Conservation (phyloP, 768 basidiomycete genomes). For the Tylopilus sp. region DNA sequence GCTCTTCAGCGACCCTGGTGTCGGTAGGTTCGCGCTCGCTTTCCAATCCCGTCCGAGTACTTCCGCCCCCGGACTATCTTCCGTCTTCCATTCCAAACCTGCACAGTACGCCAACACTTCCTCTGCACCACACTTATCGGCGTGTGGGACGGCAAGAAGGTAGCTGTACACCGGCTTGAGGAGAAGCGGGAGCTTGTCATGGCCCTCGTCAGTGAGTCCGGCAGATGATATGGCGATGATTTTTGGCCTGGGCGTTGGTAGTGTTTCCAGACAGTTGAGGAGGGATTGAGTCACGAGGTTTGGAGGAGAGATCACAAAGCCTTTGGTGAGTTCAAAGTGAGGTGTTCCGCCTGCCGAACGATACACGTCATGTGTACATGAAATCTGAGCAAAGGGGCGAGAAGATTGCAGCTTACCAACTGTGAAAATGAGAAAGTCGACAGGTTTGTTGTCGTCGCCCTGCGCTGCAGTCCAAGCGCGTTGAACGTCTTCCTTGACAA, state of each 20-base stretch:
- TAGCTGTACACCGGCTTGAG: conserved; percentile 49
- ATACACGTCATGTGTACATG: not conserved
- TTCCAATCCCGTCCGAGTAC: conserved; percentile 48
- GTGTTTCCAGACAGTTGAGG: conserved; percentile 52
- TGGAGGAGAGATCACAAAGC: conserved; percentile 44
- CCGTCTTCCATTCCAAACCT: conserved; percentile 50
- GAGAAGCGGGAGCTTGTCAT: conserved; percentile 42
- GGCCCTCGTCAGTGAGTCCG: conserved; percentile 48
- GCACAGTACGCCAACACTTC: conserved; percentile 44
- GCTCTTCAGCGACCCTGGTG: conserved; percentile 40
- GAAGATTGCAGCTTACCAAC: conserved; percentile 43
- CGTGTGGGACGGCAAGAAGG: conserved; percentile 45
- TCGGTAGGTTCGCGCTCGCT: conserved; percentile 33
- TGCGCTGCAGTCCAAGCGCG: conserved; percentile 46
- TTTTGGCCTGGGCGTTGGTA: conserved; percentile 46
- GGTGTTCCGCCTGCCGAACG: conserved; percentile 27
- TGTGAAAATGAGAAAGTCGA: conserved; percentile 59
- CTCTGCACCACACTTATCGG: conserved; percentile 63
- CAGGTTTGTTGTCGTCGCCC: conserved; percentile 27
- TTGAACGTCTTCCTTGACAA: conserved; percentile 48
- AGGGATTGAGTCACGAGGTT: conserved; percentile 60
- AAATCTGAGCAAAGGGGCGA: not conserved
- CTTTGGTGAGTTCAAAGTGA: conserved; percentile 45
- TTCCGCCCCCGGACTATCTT: conserved; percentile 38
- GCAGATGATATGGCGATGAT: conserved; percentile 52